Evolutionary conservation across 768 basidiomycete species (phyloP).

Genomic region (Lepiota brunneoincarnata): DNA sequence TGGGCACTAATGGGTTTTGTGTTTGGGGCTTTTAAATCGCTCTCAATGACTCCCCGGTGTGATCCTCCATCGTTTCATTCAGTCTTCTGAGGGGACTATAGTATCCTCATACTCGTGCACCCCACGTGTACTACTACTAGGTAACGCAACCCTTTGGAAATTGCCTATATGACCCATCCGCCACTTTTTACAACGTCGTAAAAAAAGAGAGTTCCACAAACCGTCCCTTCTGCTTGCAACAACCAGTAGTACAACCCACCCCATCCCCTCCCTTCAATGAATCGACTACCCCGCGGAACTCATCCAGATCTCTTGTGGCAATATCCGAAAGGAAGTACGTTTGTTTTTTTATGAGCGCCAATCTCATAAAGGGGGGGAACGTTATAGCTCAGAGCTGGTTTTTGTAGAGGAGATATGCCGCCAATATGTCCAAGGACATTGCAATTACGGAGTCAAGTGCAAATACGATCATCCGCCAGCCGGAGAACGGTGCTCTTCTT

Average conservation of each 20-base stretch:
- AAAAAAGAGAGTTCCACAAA: no score
- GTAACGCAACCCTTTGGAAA: conserved; percentile 4
- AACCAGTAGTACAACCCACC: no score
- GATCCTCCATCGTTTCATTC: no score
- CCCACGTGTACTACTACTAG: conserved; percentile 13
- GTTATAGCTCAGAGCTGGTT: background rate
- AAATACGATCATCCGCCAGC: conserved; percentile 10
- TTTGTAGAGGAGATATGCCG: conserved; percentile 6
- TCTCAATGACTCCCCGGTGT: no score
- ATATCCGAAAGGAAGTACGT: conserved; percentile 1
- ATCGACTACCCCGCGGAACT: background rate
- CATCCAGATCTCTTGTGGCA: conserved; percentile 8
- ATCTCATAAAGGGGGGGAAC: background rate
- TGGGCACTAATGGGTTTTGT: no score
- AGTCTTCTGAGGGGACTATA: conserved; percentile 6
- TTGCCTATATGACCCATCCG: conserved; percentile 6
- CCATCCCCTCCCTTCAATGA: background rate
- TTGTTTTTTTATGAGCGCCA: no score
- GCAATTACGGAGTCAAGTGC: conserved; percentile 6
- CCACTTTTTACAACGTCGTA: conserved; percentile 6
- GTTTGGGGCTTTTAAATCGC: no score
- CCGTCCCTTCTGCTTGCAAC: no score
- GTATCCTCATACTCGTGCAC: conserved; percentile 11
- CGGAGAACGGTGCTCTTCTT: conserved; percentile 2
- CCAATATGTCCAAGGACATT: conserved; percentile 11